Percentiles rank a stretch among this genome's conserved stretches.
Evolutionary conservation across 176 grass and related monocot species (phyloP).

Genomic region (Oryza glumipatula): DNA sequence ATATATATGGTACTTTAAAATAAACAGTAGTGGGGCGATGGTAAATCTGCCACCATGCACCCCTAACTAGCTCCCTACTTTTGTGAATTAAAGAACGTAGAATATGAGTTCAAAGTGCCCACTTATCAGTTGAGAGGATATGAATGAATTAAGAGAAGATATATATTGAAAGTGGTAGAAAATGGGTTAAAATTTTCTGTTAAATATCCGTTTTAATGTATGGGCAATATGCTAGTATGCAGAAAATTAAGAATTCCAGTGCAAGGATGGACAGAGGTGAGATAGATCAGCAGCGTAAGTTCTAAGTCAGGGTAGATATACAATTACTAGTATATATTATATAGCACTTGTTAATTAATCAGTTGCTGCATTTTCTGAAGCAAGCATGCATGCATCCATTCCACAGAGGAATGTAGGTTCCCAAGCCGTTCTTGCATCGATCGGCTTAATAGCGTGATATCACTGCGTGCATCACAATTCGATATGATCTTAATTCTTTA

Average conservation of each 20-base stretch:
- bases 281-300: background rate
- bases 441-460: slow-evolving; percentile 7
- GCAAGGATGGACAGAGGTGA: background rate
- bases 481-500: background rate
- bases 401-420: slow-evolving; percentile 44
- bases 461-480: background rate
- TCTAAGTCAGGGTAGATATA: slow-evolving; percentile 8
- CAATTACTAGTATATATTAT: background rate
- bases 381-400: background rate
- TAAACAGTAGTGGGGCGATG: too few relatives aligned
- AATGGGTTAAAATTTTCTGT: too few relatives aligned
- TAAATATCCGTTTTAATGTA: too few relatives aligned
- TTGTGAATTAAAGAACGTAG: too few relatives aligned
- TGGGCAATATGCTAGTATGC: too few relatives aligned
- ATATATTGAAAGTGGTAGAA: too few relatives aligned
- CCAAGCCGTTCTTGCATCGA: slow-evolving; percentile 14
- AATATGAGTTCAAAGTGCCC: too few relatives aligned
- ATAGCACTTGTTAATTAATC: slow-evolving; percentile 18
- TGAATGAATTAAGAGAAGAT: too few relatives aligned
- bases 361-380: slow-evolving; percentile 6
- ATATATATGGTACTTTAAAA: too few relatives aligned
- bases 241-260: background rate
- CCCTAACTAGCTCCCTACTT: too few relatives aligned
- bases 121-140: too few relatives aligned
- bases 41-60: too few relatives aligned